phyloP scores from a whole-genome alignment of 1,284 basidiomycete species.

The Ustilago tritici region DNA sequence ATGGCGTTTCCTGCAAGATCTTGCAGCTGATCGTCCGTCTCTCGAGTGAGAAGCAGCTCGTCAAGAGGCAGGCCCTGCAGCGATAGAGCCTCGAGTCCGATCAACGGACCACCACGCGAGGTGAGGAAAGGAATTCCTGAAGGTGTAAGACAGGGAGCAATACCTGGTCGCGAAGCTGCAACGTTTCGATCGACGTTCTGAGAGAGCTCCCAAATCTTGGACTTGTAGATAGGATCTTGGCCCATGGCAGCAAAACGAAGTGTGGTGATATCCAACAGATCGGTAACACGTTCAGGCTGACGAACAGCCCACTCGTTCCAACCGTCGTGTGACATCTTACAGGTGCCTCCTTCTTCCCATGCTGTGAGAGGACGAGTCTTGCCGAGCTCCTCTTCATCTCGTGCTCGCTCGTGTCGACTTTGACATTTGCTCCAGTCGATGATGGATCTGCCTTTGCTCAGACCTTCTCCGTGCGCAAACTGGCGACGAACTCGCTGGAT shows the following conservation, averaged over 20 bases:
- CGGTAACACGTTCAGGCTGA: slow-evolving; percentile 93
- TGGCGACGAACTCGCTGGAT: slow-evolving; percentile 83
- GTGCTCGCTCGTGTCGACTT: slow-evolving; percentile 86
- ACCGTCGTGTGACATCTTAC: slow-evolving; percentile 87
- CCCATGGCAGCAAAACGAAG: slow-evolving; percentile 84
- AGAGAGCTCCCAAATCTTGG: slow-evolving; percentile 85
- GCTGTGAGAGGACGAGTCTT: slow-evolving; percentile 86
- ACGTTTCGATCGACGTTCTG: slow-evolving; percentile 89
- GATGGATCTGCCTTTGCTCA: slow-evolving; percentile 67
- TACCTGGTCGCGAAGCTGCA: slow-evolving; percentile 82
- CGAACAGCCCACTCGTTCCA: slow-evolving; percentile 93
- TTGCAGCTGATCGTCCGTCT: slow-evolving; percentile 91
- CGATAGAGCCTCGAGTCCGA: slow-evolving; percentile 89
- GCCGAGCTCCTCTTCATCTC: slow-evolving; percentile 85
- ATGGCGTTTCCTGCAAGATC: slow-evolving; percentile 96
- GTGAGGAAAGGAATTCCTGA: slow-evolving; percentile 97
- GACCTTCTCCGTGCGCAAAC: slow-evolving; percentile 70
- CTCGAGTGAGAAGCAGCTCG: slow-evolving; percentile 88
- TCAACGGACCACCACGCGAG: slow-evolving; percentile 94
- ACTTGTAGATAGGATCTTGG: slow-evolving; percentile 60
- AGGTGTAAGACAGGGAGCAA: slow-evolving; percentile 91
- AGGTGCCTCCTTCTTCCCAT: slow-evolving; percentile 94
- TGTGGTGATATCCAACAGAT: slow-evolving; percentile 89
- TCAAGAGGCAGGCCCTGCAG: slow-evolving; percentile 93
- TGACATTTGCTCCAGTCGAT: slow-evolving; percentile 91